phyloP scores from a whole-genome alignment of 2,329 filamentous ascomycete species.

The Byssothecium circinans region DNA sequence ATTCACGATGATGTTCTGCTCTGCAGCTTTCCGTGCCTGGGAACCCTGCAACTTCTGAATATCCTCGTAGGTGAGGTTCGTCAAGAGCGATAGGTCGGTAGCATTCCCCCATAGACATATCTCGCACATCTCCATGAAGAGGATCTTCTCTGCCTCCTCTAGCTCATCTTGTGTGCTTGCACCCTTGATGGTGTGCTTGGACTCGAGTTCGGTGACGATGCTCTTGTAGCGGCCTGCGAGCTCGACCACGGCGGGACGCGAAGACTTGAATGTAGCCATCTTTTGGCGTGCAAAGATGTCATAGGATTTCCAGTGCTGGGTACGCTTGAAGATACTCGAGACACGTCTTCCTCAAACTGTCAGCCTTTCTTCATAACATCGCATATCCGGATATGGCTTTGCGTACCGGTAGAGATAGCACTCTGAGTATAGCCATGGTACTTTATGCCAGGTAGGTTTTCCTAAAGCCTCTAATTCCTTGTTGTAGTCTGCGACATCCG shows the following conservation, averaged over 20 bases:
- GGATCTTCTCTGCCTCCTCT: constrained; percentile 69
- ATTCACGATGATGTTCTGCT: constrained; percentile 91
- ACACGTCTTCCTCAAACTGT: constrained; percentile 65
- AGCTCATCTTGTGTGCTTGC: constrained; percentile 54
- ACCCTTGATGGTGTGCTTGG: constrained; percentile 50
- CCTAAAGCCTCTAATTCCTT: constrained; percentile 75
- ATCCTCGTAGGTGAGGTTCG: constrained; percentile 88
- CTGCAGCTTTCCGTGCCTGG: constrained; percentile 79
- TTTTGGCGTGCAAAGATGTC: constrained; percentile 91
- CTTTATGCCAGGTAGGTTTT: constrained; percentile 76
- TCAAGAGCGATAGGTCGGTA: constrained; percentile 88
- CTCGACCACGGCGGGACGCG: constrained; percentile 81
- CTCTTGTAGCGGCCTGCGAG: constrained; percentile 78
- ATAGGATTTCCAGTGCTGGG: constrained; percentile 83
- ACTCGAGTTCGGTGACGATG: constrained; percentile 67
- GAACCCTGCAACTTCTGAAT: constrained; percentile 95
- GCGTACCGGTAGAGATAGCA: constrained; percentile 85
- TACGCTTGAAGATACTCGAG: constrained; percentile 73
- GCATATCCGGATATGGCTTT: background rate
- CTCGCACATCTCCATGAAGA: constrained; percentile 93
- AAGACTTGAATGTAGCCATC: constrained; percentile 88
- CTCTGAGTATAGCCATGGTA: constrained; percentile 87
- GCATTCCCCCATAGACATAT: constrained; percentile 98
- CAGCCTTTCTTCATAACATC: constrained; percentile 15
- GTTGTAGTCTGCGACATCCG: constrained; percentile 82